phyloP scores from a whole-genome alignment of 495 filamentous ascomycete genomes.

The Aspergillus bridgeri region DNA sequence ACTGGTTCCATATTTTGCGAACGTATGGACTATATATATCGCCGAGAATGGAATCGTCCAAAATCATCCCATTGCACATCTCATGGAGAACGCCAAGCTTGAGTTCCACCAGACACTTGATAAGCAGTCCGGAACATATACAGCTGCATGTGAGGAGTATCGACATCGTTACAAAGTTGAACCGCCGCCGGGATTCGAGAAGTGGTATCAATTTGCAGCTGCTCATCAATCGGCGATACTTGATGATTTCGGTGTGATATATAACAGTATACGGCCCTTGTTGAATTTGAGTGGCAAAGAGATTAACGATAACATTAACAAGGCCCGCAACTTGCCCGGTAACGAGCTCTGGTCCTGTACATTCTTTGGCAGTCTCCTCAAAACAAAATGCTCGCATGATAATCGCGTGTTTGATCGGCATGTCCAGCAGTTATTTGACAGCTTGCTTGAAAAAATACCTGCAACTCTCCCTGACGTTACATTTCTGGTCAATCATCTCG shows the following conservation, averaged over 20 bases:
- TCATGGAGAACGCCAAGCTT: slow-evolving; percentile 50
- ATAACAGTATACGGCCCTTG: background rate
- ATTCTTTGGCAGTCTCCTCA: slow-evolving; percentile 1
- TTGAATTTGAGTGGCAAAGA: slow-evolving; percentile 2
- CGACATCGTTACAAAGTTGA: slow-evolving; percentile 48
- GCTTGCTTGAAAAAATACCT: background rate
- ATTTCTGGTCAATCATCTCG: slow-evolving; percentile 13
- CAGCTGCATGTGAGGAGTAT: slow-evolving; percentile 45
- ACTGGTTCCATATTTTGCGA: slow-evolving; percentile 3
- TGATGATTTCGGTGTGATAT: slow-evolving; percentile 51
- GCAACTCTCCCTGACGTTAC: slow-evolving; percentile 4
- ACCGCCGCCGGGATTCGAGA: slow-evolving; percentile 62
- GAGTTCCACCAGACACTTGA: slow-evolving; percentile 41
- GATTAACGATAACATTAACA: background rate
- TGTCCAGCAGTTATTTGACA: background rate
- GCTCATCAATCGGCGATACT: slow-evolving; percentile 53
- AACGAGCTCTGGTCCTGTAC: slow-evolving; percentile 9
- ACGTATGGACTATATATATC: background rate
- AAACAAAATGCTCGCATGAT: background rate
- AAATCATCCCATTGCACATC: slow-evolving; percentile 47
- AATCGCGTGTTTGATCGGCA: slow-evolving; percentile 6
- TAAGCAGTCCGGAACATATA: slow-evolving; percentile 47
- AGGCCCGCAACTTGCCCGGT: background rate
- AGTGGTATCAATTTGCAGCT: slow-evolving; percentile 60
- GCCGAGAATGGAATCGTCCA: background rate